Evolutionary conservation across 768 basidiomycete species (phyloP).

Genomic region (button mushroom (Agaricus bisporus)): DNA sequence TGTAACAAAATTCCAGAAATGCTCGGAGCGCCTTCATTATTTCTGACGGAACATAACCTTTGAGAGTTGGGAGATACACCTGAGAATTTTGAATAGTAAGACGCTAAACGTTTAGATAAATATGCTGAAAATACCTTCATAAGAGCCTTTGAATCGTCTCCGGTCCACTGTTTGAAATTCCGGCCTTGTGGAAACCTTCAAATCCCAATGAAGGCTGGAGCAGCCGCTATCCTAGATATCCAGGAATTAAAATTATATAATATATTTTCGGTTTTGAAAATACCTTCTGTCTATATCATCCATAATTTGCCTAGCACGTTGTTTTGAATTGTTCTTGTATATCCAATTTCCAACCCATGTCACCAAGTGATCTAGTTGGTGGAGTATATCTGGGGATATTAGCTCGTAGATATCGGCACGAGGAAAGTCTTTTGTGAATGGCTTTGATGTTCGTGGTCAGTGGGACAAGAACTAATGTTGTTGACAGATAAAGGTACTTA

Average conservation of each 20-base stretch:
- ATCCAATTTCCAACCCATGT: constrained; percentile 20
- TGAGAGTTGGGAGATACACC: constrained; percentile 18
- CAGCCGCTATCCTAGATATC: too few relatives aligned
- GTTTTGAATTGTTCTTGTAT: background rate
- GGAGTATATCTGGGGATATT: constrained; percentile 24
- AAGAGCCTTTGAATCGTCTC: too few relatives aligned
- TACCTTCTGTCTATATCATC: too few relatives aligned
- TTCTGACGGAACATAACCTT: constrained; percentile 12
- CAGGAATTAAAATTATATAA: too few relatives aligned
- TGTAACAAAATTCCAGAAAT: constrained; percentile 29
- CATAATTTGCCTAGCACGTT: constrained; percentile 19
- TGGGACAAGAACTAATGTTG: background rate
- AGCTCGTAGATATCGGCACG: constrained; percentile 28
- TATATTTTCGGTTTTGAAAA: too few relatives aligned
- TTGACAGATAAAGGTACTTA: background rate
- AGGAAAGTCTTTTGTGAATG: constrained; percentile 25
- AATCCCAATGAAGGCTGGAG: too few relatives aligned
- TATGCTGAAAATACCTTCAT: too few relatives aligned
- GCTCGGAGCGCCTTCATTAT: constrained; percentile 17
- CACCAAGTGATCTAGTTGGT: constrained; percentile 36
- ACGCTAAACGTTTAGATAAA: too few relatives aligned
- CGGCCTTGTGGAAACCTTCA: too few relatives aligned
- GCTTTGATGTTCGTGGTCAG: constrained; percentile 13
- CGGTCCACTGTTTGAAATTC: too few relatives aligned
- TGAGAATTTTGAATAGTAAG: too few relatives aligned